Evolutionary conservation across 139 green algal genomes (phyloP).

Genomic region (Volvox africanus): DNA sequence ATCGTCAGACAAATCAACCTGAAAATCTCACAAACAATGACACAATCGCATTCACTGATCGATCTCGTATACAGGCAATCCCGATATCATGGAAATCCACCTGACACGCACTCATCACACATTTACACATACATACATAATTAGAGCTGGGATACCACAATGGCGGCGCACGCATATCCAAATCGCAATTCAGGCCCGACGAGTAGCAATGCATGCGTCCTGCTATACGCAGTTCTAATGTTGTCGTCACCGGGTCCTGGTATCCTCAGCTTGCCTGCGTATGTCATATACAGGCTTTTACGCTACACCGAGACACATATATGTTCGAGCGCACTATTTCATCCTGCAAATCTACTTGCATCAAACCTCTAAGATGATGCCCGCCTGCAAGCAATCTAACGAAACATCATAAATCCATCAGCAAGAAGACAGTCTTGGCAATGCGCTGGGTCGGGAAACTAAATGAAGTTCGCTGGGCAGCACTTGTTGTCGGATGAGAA

Average conservation of each 20-base stretch:
- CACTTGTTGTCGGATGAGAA: constrained; percentile 32
- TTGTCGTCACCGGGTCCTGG: background rate
- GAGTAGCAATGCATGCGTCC: background rate
- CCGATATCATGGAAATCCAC: no score
- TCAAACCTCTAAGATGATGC: background rate
- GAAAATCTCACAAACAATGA: no score
- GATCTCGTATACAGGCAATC: no score
- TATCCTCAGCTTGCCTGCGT: background rate
- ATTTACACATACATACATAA: background rate
- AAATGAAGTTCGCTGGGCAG: constrained; percentile 28
- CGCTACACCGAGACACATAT: background rate
- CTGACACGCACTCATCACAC: background rate
- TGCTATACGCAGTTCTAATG: background rate
- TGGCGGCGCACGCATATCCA: constrained; percentile 2
- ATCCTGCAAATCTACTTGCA: constrained; percentile 6
- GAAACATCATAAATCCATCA: constrained; percentile 5
- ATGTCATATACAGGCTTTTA: background rate
- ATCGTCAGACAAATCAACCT: no score
- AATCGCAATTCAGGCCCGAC: background rate
- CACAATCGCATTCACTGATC: no score
- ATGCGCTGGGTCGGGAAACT: no score
- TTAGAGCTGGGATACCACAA: background rate
- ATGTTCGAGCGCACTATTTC: background rate
- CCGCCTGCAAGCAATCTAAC: constrained; percentile 10
- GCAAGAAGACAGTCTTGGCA: no score